A percentile compares a stretch with the other conserved stretches of the same genome.
phyloP scores from a whole-genome alignment of 148 eudicot species.

The Selenicereus undatus region DNA sequence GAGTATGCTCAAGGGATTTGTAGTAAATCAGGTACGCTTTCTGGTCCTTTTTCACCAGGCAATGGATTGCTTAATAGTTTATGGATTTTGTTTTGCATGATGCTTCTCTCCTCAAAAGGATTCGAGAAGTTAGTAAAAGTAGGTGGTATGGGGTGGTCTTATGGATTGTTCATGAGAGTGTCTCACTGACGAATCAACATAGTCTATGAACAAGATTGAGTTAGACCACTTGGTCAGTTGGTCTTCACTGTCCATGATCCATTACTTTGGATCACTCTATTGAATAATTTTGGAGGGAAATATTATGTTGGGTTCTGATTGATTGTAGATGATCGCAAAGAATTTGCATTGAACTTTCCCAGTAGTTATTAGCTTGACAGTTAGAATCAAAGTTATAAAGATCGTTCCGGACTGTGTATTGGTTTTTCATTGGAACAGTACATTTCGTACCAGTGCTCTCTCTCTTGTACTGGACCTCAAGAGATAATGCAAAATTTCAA shows the following conservation, averaged over 20 bases:
- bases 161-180: background rate
- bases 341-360: background rate
- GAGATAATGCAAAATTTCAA: too few species aligned
- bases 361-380: background rate
- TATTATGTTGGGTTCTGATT: background rate
- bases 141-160: background rate
- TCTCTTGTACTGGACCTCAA: too few species aligned
- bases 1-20: conserved; percentile 91
- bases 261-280: background rate
- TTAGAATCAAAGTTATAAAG: background rate
- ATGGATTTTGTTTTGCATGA: background rate
- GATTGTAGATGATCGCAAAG: background rate
- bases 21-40: conserved; percentile 78
- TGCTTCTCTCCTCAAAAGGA: background rate
- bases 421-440: too few species aligned
- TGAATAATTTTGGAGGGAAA: background rate
- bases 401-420: too few species aligned
- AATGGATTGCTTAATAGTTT: background rate
- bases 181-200: too few species aligned
- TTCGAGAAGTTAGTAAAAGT: background rate
- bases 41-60: background rate
- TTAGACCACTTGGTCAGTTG: background rate
- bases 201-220: background rate
- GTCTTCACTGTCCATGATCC: background rate
- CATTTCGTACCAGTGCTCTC: too few species aligned